phyloP scores from a whole-genome alignment of 2,329 filamentous ascomycete genomes.

The Aureobasidium musti region DNA sequence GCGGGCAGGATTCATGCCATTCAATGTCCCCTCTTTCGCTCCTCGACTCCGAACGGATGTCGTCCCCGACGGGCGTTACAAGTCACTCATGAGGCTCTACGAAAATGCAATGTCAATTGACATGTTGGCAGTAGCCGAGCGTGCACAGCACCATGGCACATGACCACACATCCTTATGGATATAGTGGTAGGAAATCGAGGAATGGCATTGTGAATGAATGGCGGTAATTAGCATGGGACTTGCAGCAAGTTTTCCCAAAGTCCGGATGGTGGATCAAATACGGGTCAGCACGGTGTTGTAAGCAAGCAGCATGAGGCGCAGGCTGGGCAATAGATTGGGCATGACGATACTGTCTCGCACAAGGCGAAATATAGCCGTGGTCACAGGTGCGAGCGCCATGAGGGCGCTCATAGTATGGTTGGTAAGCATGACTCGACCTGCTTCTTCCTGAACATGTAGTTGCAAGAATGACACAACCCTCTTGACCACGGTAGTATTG shows the following conservation, averaged over 20 bases:
- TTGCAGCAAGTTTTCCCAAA: neutral
- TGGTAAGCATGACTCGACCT: slow-evolving; percentile 1
- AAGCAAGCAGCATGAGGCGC: neutral
- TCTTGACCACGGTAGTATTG: too few relatives aligned
- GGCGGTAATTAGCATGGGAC: neutral
- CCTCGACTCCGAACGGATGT: neutral
- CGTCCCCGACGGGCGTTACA: neutral
- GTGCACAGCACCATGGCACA: neutral
- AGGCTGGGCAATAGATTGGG: neutral
- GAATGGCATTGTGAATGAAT: neutral
- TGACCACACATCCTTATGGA: neutral
- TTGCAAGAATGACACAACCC: neutral
- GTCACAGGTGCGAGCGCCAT: neutral
- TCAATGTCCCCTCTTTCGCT: neutral
- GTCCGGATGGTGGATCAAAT: neutral
- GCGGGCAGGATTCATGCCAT: too few relatives aligned
- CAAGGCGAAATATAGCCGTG: neutral
- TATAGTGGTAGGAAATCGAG: neutral
- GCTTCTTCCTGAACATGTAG: neutral
- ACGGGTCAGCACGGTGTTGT: neutral
- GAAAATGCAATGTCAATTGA: neutral
- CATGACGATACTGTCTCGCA: neutral
- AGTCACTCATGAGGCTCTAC: neutral
- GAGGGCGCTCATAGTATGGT: neutral
- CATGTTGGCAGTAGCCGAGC: neutral